A percentile compares a stretch with the other conserved stretches of the same genome.
Evolutionary conservation across 2,329 filamentous ascomycete genomes (phyloP).

Genomic region (Colletotrichum tamarilloi): DNA sequence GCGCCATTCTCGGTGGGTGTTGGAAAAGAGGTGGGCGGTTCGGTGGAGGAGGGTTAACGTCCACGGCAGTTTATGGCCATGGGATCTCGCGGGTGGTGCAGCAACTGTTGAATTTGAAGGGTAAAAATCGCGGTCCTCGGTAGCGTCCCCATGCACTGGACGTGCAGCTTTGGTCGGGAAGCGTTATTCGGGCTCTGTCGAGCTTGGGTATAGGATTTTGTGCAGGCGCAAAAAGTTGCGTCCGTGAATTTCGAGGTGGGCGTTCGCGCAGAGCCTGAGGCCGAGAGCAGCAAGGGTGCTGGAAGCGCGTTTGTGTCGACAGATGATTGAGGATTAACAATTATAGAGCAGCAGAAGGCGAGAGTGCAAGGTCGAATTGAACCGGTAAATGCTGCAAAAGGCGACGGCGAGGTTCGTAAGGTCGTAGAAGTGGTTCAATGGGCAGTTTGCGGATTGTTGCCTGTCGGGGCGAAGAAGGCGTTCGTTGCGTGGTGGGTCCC

Average conservation of each 20-base stretch:
- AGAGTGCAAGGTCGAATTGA: constrained; percentile 8
- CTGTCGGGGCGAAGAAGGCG: constrained; percentile 24
- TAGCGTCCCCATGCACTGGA: constrained; percentile 14
- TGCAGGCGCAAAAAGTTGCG: constrained; percentile 33
- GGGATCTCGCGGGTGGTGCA: constrained; percentile 14
- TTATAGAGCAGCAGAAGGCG: constrained; percentile 14
- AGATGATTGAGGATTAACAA: constrained; percentile 22
- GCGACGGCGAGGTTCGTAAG: constrained; percentile 9
- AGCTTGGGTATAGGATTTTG: constrained; percentile 21
- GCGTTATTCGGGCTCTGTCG: constrained; percentile 23
- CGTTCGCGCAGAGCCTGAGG: constrained; percentile 26
- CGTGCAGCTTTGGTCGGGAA: constrained; percentile 8
- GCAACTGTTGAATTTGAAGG: constrained; percentile 10
- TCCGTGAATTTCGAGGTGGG: constrained; percentile 33
- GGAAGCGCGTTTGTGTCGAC: constrained; percentile 4
- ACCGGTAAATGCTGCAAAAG: constrained; percentile 17
- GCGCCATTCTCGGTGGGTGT: constrained; percentile 57
- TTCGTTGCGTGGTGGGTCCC: constrained; percentile 30
- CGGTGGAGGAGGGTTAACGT: constrained; percentile 28
- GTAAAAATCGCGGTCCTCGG: constrained; percentile 4
- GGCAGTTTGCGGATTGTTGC: constrained; percentile 12
- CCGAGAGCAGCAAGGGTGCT: neutral
- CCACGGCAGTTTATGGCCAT: constrained; percentile 31
- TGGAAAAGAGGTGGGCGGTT: constrained; percentile 12
- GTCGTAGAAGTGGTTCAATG: constrained; percentile 17